Conservation (phyloP, 2,329 filamentous ascomycete genomes). For the Aspergillus sp. region DNA sequence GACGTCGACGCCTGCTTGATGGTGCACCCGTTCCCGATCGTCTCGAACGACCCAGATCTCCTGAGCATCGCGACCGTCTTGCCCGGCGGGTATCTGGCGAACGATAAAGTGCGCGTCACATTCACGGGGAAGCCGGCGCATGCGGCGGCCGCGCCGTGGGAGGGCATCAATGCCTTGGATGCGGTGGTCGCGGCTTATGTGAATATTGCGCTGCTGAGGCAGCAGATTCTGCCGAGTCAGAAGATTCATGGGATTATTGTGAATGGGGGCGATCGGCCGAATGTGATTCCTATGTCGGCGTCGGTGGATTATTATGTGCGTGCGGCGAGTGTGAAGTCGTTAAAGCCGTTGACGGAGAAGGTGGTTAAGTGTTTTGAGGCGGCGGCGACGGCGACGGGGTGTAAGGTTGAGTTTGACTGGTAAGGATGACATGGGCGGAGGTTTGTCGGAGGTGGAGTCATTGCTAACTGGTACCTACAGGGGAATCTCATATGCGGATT, state of each 20-base stretch:
- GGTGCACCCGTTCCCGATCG: constrained; percentile 36
- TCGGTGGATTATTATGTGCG: constrained; percentile 47
- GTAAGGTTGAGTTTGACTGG: constrained; percentile 30
- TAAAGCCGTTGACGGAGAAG: constrained; percentile 31
- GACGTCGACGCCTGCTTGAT: constrained; percentile 41
- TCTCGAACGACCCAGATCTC: constrained; percentile 21
- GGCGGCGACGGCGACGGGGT: constrained; percentile 33
- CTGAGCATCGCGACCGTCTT: constrained; percentile 23
- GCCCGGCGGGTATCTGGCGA: constrained; percentile 29
- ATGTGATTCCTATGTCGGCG: constrained; percentile 56
- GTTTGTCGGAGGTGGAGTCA: not conserved
- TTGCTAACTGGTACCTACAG: constrained; percentile 12
- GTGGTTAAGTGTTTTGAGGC: constrained; percentile 34
- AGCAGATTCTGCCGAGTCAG: constrained; percentile 54
- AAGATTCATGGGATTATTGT: constrained; percentile 54
- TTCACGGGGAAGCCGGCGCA: constrained; percentile 55
- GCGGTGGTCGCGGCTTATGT: constrained; percentile 50
- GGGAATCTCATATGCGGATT: constrained; percentile 29
- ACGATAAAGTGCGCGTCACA: constrained; percentile 34
- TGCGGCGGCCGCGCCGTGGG: constrained; percentile 56
- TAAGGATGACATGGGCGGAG: constrained; percentile 3
- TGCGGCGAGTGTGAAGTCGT: constrained; percentile 37
- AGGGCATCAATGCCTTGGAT: constrained; percentile 59
- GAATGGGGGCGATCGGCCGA: constrained; percentile 53
- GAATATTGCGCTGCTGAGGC: constrained; percentile 51